A percentile compares a stretch with the other conserved stretches of the same genome.
These are phyloP conservation scores for Solanum bulbocastanum DNA, from an alignment of 257 asterid species.

Conservation along the genomic window DNA sequence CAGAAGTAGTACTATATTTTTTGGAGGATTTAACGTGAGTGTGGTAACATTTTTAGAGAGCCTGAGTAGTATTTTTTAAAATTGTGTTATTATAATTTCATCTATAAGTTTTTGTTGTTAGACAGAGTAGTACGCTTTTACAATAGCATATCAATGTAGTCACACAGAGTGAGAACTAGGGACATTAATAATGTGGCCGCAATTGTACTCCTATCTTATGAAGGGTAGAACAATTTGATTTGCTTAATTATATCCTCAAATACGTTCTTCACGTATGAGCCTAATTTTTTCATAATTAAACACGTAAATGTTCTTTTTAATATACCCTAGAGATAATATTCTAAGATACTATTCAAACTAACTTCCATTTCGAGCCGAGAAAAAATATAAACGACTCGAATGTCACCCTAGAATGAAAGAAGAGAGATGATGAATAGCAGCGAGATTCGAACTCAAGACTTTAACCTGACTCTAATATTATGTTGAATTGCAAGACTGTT, in stretches of 20 bases:
- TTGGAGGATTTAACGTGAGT: background rate
- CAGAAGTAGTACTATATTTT: background rate
- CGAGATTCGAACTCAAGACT: background rate
- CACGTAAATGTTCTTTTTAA: background rate
- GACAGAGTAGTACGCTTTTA: background rate
- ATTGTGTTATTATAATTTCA: background rate
- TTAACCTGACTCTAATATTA: background rate
- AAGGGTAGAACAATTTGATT: background rate
- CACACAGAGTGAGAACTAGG: background rate
- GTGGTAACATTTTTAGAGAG: background rate
- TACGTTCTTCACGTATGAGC: rapidly evolving
- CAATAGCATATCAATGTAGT: background rate
- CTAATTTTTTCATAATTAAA: background rate
- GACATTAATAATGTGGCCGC: no score
- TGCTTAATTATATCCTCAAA: background rate
- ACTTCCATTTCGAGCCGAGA: background rate
- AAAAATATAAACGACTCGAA: background rate
- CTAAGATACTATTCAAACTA: background rate
- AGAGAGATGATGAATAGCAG: background rate
- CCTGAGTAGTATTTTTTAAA: background rate
- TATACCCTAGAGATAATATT: background rate
- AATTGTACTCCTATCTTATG: background rate
- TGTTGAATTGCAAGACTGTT: background rate
- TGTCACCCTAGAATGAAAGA: background rate
- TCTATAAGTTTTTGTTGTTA: background rate